Evolutionary conservation across 352 stramenopile genomes (phyloP).

Genomic region (Pythium rhizo-oryzae): DNA sequence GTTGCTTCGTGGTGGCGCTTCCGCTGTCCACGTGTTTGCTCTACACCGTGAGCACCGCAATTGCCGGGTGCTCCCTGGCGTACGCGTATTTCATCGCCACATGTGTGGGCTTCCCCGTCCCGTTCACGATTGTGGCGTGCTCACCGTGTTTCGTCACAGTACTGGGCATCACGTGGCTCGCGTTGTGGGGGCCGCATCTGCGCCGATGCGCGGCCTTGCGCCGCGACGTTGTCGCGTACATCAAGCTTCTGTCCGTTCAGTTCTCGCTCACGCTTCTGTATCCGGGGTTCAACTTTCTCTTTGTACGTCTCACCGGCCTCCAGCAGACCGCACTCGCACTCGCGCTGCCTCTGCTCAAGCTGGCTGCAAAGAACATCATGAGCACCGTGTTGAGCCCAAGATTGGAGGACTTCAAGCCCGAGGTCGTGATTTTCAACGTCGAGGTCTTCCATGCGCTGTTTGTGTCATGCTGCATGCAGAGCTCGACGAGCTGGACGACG

Average conservation of each 20-base stretch:
- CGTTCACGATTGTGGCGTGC: constrained; percentile 25
- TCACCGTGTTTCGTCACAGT: constrained; percentile 9
- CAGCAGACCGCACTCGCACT: constrained; percentile 19
- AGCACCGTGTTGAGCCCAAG: constrained; percentile 7
- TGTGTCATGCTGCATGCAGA: constrained; percentile 21
- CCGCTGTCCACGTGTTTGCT: not conserved
- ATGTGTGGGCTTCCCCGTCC: constrained; percentile 13
- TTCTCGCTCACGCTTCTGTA: constrained; percentile 12
- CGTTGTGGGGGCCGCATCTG: not conserved
- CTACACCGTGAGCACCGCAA: not conserved
- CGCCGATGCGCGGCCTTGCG: not conserved
- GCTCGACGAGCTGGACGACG: not conserved
- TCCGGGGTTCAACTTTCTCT: constrained; percentile 20
- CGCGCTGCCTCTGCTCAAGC: too few relatives aligned
- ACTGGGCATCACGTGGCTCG: constrained; percentile 29
- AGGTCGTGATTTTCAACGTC: constrained; percentile 20
- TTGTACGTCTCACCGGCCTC: constrained; percentile 6
- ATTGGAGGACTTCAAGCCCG: constrained; percentile 34
- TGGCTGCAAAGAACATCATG: constrained; percentile 43
- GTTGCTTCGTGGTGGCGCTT: not conserved
- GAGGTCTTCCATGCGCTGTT: constrained; percentile 17
- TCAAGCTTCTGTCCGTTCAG: not conserved
- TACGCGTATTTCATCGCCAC: not conserved
- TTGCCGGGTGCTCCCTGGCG: not conserved
- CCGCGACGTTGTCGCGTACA: not conserved